Evolutionary conservation across 2,329 filamentous ascomycete genomes (phyloP).

Genomic region (Byssoonygena ceratinophila): DNA sequence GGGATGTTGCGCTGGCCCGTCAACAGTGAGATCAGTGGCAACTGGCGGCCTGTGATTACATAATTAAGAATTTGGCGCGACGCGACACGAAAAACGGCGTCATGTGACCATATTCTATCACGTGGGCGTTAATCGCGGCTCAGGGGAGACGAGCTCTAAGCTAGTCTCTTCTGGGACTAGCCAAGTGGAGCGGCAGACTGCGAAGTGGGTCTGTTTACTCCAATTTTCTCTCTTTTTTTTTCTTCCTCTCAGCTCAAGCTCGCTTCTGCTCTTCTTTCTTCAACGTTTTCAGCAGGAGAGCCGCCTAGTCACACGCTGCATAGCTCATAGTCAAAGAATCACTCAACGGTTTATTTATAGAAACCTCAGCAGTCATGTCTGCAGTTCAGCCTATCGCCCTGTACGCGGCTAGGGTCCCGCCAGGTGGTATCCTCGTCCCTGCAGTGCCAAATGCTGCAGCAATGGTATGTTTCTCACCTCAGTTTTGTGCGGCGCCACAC

Average conservation of each 20-base stretch:
- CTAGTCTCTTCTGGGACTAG: neutral
- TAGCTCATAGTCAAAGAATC: neutral
- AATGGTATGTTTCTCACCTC: conserved; percentile 52
- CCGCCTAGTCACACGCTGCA: neutral
- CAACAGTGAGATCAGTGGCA: no score
- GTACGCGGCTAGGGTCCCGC: conserved; percentile 84
- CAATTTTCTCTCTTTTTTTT: conserved; percentile 15
- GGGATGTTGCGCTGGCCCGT: no score
- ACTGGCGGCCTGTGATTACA: neutral
- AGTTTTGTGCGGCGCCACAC: neutral
- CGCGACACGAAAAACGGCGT: neutral
- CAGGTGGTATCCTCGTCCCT: conserved; percentile 71
- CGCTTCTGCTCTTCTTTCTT: neutral
- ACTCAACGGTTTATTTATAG: neutral
- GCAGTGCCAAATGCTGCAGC: conserved; percentile 69
- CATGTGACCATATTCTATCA: conserved; percentile 6
- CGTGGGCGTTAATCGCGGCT: conserved; percentile 10
- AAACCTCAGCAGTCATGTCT: conserved; percentile 30
- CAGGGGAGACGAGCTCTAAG: neutral
- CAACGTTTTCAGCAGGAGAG: conserved; percentile 2
- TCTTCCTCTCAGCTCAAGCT: conserved; percentile 11
- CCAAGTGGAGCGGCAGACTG: neutral
- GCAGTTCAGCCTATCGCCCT: conserved; percentile 58
- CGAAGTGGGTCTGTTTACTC: conserved; percentile 15
- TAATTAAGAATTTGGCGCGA: neutral